Evolutionary conservation across 768 basidiomycete genomes (phyloP).

Genomic region (Suillus brevipes): DNA sequence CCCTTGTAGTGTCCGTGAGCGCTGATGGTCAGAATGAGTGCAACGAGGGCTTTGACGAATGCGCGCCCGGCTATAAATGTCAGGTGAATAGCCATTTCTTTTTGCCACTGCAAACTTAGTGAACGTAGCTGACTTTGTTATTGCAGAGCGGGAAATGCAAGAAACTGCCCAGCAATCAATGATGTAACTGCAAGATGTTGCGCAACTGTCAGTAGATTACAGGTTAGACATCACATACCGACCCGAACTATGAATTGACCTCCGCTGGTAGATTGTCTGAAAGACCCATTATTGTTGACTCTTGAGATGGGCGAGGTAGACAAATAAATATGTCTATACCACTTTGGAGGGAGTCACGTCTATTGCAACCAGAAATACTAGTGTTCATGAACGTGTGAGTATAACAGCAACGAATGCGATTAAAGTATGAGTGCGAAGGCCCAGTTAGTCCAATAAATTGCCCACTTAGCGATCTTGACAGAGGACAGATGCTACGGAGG

Average conservation of each 20-base stretch:
- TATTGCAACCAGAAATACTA: constrained; percentile 18
- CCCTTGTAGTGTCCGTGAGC: background rate
- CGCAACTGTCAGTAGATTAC: background rate
- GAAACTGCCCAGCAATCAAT: background rate
- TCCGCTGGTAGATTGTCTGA: background rate
- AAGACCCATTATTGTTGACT: background rate
- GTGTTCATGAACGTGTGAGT: constrained; percentile 12
- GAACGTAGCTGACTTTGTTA: background rate
- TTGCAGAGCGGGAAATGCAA: background rate
- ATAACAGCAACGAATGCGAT: constrained; percentile 13
- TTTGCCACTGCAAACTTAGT: background rate
- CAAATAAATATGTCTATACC: background rate
- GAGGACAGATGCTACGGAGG: constrained; percentile 90
- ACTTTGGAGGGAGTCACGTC: constrained; percentile 8
- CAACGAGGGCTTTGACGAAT: constrained; percentile 1
- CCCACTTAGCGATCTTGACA: constrained; percentile 93
- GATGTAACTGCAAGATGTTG: background rate
- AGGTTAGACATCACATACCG: background rate
- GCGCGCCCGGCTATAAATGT: background rate
- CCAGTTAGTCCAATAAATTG: constrained; percentile 82
- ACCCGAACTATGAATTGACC: background rate
- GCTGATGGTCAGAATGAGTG: background rate
- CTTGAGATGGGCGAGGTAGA: background rate
- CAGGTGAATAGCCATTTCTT: background rate
- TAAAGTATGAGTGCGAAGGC: constrained; percentile 9